phyloP scores from a whole-genome alignment of 768 basidiomycete species.

The Suillus bovinus region DNA sequence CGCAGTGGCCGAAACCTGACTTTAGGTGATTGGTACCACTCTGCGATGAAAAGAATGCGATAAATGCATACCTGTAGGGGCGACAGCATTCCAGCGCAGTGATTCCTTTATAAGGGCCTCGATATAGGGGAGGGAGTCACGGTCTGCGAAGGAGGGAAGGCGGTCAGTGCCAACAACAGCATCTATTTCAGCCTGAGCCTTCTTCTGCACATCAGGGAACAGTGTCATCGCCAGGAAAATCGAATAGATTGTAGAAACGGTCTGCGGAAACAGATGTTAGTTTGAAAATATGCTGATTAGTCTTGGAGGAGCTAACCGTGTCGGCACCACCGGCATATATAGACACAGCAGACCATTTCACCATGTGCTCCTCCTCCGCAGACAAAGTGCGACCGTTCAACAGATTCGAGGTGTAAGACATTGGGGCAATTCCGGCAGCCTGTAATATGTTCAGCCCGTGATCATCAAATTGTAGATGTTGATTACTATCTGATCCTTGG shows the following conservation, averaged over 20 bases:
- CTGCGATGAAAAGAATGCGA: slow-evolving; percentile 46
- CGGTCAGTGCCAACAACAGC: too few relatives aligned
- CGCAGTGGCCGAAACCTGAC: slow-evolving; percentile 45
- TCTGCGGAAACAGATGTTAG: slow-evolving; percentile 35
- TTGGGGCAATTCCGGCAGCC: too few relatives aligned
- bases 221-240: slow-evolving; percentile 52
- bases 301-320: slow-evolving; percentile 28
- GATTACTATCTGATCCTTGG: too few relatives aligned
- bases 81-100: slow-evolving; percentile 41
- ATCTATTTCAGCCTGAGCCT: too few relatives aligned
- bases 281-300: background rate
- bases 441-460: too few relatives aligned
- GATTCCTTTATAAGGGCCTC: slow-evolving; percentile 64
- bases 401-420: too few relatives aligned
- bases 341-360: slow-evolving; percentile 38
- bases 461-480: too few relatives aligned
- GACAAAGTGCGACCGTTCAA: too few relatives aligned
- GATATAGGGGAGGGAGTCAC: too few relatives aligned
- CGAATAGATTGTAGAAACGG: too few relatives aligned
- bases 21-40: slow-evolving; percentile 6
- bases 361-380: background rate
- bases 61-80: slow-evolving; percentile 43
- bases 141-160: too few relatives aligned
- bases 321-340: slow-evolving; percentile 57
- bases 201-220: too few relatives aligned